These are phyloP conservation scores for Russula lepida DNA, from an alignment of 768 basidiomycete species.

Conservation along the genomic window DNA sequence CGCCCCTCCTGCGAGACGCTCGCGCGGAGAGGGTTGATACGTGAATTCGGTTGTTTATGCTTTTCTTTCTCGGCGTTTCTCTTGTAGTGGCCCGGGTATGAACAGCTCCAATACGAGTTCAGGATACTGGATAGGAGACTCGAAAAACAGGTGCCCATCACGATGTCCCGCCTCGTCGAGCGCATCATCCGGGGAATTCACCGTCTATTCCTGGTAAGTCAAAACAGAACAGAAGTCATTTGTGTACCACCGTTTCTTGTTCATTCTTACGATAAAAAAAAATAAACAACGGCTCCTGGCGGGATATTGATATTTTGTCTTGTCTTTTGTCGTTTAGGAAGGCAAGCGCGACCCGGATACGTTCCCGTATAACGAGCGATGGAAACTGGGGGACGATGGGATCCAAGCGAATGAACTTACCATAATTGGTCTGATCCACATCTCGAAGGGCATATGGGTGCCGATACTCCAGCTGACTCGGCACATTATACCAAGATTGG, in stretches of 20 bases:
- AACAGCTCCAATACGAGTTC: conserved; percentile 6
- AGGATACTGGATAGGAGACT: conserved; percentile 4
- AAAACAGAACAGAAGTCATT: too few relatives aligned
- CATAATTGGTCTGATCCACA: background rate
- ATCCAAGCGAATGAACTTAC: background rate
- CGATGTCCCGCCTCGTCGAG: conserved; percentile 3
- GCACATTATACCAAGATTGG: background rate
- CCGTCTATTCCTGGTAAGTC: background rate
- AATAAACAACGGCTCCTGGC: too few relatives aligned
- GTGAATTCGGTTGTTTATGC: background rate
- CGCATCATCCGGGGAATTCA: background rate
- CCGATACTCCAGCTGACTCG: background rate
- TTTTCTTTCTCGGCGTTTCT: background rate
- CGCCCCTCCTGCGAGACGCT: background rate
- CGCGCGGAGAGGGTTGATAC: too few relatives aligned
- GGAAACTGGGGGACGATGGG: background rate
- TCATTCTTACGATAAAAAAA: too few relatives aligned
- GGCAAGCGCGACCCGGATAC: background rate
- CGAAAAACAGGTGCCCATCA: background rate
- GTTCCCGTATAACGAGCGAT: background rate
- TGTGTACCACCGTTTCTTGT: background rate
- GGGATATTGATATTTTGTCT: too few relatives aligned
- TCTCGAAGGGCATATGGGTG: conserved; percentile 5
- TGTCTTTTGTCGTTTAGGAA: too few relatives aligned
- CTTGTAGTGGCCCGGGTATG: conserved; percentile 11